These are phyloP conservation scores for Arachnomyces sp. DNA, from an alignment of 2,329 filamentous ascomycete species.

Conservation along the genomic window DNA sequence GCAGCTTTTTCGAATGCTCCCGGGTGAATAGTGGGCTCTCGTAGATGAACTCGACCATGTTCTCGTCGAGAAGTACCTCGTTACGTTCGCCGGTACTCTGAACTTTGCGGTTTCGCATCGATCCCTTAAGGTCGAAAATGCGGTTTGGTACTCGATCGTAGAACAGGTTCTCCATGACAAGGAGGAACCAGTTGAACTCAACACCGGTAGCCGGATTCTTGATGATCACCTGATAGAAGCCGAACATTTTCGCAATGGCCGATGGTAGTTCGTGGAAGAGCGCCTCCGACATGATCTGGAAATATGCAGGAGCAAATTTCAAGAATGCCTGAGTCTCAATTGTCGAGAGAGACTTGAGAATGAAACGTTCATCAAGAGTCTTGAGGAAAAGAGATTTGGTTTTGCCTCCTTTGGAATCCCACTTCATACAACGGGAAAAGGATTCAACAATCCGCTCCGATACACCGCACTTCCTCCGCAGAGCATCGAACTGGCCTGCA, in stretches of 20 bases:
- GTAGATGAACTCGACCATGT: conserved; percentile 98
- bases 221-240: conserved; percentile 95
- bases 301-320: conserved; percentile 92
- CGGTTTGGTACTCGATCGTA: conserved; percentile 87
- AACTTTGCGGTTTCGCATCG: conserved; percentile 97
- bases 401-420: conserved; percentile 96
- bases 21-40: conserved; percentile 91
- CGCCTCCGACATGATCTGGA: conserved; percentile 92
- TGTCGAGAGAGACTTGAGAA: conserved; percentile 83
- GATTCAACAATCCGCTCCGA: conserved; percentile 92
- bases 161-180: conserved; percentile 97
- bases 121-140: conserved; percentile 93
- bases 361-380: conserved; percentile 87
- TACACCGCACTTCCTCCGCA: conserved; percentile 86
- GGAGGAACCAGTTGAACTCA: conserved; percentile 87
- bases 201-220: conserved; percentile 87
- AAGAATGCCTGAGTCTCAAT: conserved; percentile 92
- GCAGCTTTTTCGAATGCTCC: conserved; percentile 90
- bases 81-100: conserved; percentile 92
- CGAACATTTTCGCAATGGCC: conserved; percentile 98
- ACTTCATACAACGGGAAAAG: conserved; percentile 88
- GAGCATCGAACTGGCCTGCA: conserved; percentile 92
- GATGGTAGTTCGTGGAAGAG: conserved; percentile 92
- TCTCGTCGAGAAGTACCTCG: conserved; percentile 93
- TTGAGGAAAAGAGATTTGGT: conserved; percentile 97